Conservation (phyloP, 768 basidiomycete species). For the Lentinula detonsa region DNA sequence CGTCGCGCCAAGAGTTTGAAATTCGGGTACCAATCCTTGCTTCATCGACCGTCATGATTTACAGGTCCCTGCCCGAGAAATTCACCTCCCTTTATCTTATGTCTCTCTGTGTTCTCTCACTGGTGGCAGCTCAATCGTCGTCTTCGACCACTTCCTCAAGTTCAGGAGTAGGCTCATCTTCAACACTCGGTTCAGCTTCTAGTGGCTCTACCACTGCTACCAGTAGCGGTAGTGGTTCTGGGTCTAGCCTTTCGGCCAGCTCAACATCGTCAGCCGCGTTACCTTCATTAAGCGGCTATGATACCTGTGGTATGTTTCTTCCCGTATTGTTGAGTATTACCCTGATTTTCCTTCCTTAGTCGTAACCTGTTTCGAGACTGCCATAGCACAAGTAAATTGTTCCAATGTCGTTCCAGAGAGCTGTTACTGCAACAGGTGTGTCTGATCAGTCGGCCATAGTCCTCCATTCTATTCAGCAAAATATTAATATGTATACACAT, state of each 20-base stretch:
- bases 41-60: neutral
- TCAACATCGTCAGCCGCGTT: neutral
- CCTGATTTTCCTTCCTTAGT: neutral
- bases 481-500: neutral
- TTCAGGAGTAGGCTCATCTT: neutral
- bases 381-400: neutral
- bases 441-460: neutral
- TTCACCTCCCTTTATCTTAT: neutral
- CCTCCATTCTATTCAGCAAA: neutral
- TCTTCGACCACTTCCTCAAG: neutral
- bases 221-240: neutral
- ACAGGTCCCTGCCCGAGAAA: neutral
- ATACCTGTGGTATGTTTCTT: neutral
- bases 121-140: neutral
- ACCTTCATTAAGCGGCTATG: neutral
- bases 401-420: neutral
- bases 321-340: neutral
- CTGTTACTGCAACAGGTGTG: conserved; percentile 4
- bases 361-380: neutral
- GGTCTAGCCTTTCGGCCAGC: neutral
- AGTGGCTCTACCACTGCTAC: neutral
- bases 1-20: neutral
- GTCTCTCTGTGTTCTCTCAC: neutral
- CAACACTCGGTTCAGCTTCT: neutral
- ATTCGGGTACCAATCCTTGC: neutral